phyloP scores from a whole-genome alignment of 305 asterid species.

The Ajuga reptans region DNA sequence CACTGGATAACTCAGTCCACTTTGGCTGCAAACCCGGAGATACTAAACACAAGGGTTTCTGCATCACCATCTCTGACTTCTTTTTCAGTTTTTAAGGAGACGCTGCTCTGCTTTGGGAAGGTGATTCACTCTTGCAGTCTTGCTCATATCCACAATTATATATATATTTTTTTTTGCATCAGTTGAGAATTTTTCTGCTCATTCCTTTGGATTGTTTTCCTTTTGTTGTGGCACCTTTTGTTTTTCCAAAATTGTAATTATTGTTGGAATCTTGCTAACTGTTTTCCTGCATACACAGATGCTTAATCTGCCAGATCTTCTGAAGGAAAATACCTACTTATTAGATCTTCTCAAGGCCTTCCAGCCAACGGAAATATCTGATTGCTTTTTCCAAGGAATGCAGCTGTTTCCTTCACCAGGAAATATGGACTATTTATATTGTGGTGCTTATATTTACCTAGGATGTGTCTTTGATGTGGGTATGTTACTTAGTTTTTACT shows the following conservation, averaged over 20 bases:
- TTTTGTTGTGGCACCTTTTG: not conserved
- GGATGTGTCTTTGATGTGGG: constrained; percentile 57
- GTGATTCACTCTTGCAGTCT: constrained; percentile 28
- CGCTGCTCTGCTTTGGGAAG: constrained; percentile 77
- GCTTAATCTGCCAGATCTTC: constrained; percentile 49
- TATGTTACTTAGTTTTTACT: constrained; percentile 30
- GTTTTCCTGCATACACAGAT: constrained; percentile 43
- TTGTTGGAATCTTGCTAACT: constrained; percentile 7
- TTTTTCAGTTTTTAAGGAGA: constrained; percentile 50
- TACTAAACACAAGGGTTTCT: constrained; percentile 31
- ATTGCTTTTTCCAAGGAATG: constrained; percentile 48
- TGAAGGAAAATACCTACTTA: constrained; percentile 45
- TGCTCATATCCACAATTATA: not conserved
- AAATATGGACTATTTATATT: constrained; percentile 52
- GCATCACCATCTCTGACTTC: constrained; percentile 45
- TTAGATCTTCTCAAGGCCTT: constrained; percentile 60
- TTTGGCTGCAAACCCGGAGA: constrained; percentile 56
- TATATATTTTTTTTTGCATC: not conserved
- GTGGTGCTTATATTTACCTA: constrained; percentile 55
- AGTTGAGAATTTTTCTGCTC: constrained; percentile 2
- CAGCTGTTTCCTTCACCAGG: constrained; percentile 51
- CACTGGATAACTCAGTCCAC: constrained; percentile 65
- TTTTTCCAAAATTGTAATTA: constrained; percentile 5
- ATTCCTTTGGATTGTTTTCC: not conserved
- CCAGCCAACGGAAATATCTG: constrained; percentile 49